Percentiles rank a stretch among this genome's conserved stretches.
Conservation (phyloP, 129 eudicot genomes). For the Chrysanthemum lavandulifolium region DNA sequence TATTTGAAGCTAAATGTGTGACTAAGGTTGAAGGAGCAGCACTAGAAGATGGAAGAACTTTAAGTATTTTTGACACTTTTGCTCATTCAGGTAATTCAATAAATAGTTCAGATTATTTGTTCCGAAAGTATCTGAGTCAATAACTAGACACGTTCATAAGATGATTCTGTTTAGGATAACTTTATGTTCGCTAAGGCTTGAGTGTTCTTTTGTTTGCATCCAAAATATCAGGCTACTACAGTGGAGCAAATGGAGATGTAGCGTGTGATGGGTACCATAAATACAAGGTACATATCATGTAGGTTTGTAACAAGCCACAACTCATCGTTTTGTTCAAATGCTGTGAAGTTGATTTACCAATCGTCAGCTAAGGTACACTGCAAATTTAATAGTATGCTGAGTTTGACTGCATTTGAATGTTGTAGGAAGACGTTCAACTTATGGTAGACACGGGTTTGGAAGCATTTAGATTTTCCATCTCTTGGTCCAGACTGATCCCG, state of each 20-base stretch:
- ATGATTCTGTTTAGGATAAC: no score
- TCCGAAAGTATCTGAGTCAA: neutral
- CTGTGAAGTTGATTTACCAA: no score
- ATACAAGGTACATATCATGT: constrained; percentile 59
- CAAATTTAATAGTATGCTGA: neutral
- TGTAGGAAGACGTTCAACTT: constrained; percentile 70
- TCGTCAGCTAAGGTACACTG: no score
- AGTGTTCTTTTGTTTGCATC: neutral
- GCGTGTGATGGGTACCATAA: constrained; percentile 86
- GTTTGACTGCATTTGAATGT: neutral
- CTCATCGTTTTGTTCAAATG: neutral
- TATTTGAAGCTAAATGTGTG: neutral
- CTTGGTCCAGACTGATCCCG: constrained; percentile 89
- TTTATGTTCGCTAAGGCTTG: neutral
- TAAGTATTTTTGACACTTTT: constrained; percentile 68
- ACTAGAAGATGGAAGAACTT: constrained; percentile 68
- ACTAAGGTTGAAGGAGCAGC: constrained; percentile 76
- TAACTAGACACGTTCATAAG: neutral
- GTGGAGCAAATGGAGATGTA: constrained; percentile 60
- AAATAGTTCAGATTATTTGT: neutral
- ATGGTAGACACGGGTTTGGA: constrained; percentile 67
- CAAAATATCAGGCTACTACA: constrained; percentile 34
- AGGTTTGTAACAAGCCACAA: neutral
- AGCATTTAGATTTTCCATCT: constrained; percentile 71
- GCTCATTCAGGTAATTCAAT: constrained; percentile 48